Base-by-base conservation (phyloP, 345 rosid species). In the Stellera chamaejasme region DNA sequence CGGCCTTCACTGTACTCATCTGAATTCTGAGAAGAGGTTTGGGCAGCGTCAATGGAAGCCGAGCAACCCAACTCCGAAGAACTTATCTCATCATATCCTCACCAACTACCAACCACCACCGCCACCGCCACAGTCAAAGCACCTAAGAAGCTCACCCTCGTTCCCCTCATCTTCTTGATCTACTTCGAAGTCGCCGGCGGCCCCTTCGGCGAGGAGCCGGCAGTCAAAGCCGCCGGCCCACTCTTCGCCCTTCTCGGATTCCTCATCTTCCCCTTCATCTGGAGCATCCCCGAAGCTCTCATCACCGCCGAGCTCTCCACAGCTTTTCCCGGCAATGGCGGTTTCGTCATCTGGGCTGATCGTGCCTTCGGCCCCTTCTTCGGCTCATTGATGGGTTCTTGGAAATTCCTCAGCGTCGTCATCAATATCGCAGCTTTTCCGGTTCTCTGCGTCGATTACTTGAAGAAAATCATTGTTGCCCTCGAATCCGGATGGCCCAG, bases 151-250 rank as follows among this genome's bases (percentile, higher is more conserved):
- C 80, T 87, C 39, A 70, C 89, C 46, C 82, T 87, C 54, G 39
- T 87, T 42, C 96, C 95, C 54, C 85, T 91, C 50, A 70, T 90
- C 49, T 90, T 90, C 76, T 81, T 85, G 28, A 87, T 90, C 58
- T 90, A 84, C 78, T 87, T 90, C 46, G 94, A 90, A 71, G 97
- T 87, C n/a, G 85, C 94, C 1, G 91, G 97, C 1, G 96, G 96
- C 2, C 92, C 97, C 1, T 85, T 72, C 13, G 91, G 96, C 0
- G 94, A 83, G 69, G 98, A 85, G 52, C 82, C 89, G 0, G 85
- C 95, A 0, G 94, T 85, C 32, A 66, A 72, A 50, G 97, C 96
- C 6, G 91, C 84, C 0, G 96, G 96, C 1, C 91, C 96, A 7
- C 82, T 87, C 26, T 66, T 69, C 0, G 86, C 95, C 13, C 44